Conservation (phyloP, 345 rosid genomes). For the Firmiana major region DNA sequence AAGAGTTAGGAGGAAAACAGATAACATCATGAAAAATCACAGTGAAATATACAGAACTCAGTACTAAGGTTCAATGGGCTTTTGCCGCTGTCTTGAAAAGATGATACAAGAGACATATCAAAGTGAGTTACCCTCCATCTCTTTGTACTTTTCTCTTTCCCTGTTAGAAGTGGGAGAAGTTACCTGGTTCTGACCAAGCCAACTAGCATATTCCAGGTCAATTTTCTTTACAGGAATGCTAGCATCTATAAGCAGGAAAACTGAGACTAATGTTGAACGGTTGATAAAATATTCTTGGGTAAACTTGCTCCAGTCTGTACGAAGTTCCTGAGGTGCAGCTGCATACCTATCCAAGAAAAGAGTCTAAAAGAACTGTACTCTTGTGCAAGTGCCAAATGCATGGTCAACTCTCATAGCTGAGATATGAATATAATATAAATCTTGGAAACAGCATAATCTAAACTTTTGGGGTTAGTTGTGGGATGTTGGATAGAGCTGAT, state of each 20-base stretch:
- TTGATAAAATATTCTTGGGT: conserved; percentile 85
- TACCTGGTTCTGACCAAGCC: conserved; percentile 98
- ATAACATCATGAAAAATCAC: neutral
- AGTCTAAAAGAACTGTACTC: neutral
- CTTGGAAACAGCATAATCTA: neutral
- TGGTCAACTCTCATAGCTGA: neutral
- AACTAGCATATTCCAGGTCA: conserved; percentile 92
- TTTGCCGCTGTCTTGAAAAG: neutral
- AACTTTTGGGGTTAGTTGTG: neutral
- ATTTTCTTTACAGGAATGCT: conserved; percentile 85
- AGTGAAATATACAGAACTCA: neutral
- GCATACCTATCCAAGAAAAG: conserved; percentile 57
- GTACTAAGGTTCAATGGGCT: neutral
- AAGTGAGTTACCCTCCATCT: neutral
- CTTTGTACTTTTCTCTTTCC: neutral
- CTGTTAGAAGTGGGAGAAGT: neutral
- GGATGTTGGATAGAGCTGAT: neutral
- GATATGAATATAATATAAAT: neutral
- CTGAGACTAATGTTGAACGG: conserved; percentile 78
- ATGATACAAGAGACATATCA: neutral
- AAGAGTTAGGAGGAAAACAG: neutral
- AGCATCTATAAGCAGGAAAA: conserved; percentile 89
- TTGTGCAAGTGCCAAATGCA: neutral
- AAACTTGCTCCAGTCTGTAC: conserved; percentile 76
- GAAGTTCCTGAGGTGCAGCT: conserved; percentile 79